Percentiles rank a stretch among this genome's conserved stretches.
Conservation (phyloP, 2,329 filamentous ascomycete species). For the Lachnellula cervina region DNA sequence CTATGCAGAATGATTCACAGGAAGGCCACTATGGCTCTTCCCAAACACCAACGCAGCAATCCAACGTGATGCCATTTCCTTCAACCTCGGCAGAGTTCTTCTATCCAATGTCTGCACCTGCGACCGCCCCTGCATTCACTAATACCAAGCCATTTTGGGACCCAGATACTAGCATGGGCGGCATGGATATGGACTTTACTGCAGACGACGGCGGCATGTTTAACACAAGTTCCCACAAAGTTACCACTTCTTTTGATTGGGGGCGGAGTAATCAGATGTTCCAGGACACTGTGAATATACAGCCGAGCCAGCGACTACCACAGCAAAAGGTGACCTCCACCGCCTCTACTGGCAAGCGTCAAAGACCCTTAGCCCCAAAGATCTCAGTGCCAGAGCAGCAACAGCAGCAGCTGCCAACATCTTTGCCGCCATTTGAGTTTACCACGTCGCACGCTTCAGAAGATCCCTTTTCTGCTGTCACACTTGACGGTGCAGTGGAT, state of each 20-base stretch:
- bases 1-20: slow-evolving; percentile 29
- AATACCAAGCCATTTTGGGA: slow-evolving; percentile 52
- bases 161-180: slow-evolving; percentile 43
- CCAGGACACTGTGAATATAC: slow-evolving; percentile 38
- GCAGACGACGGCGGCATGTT: slow-evolving; percentile 33
- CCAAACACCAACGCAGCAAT: slow-evolving; percentile 32
- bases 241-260: slow-evolving; percentile 54
- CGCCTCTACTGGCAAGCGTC: slow-evolving; percentile 34
- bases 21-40: slow-evolving; percentile 25
- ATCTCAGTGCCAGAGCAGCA: slow-evolving; percentile 16
- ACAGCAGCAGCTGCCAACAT: slow-evolving; percentile 34
- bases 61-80: slow-evolving; percentile 46
- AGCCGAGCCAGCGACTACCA: slow-evolving; percentile 4
- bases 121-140: slow-evolving; percentile 41
- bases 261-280: slow-evolving; percentile 50
- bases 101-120: slow-evolving; percentile 56
- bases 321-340: neutral
- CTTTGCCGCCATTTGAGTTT: slow-evolving; percentile 38
- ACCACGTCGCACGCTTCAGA: slow-evolving; percentile 38
- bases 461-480: slow-evolving; percentile 47
- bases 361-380: slow-evolving; percentile 44
- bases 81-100: slow-evolving; percentile 53
- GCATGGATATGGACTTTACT: slow-evolving; percentile 57
- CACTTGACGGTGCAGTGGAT: slow-evolving; percentile 47
- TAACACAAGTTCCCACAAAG: slow-evolving; percentile 36